Evolutionary conservation across 768 basidiomycete species (phyloP).

Genomic region (Trametes maxima): DNA sequence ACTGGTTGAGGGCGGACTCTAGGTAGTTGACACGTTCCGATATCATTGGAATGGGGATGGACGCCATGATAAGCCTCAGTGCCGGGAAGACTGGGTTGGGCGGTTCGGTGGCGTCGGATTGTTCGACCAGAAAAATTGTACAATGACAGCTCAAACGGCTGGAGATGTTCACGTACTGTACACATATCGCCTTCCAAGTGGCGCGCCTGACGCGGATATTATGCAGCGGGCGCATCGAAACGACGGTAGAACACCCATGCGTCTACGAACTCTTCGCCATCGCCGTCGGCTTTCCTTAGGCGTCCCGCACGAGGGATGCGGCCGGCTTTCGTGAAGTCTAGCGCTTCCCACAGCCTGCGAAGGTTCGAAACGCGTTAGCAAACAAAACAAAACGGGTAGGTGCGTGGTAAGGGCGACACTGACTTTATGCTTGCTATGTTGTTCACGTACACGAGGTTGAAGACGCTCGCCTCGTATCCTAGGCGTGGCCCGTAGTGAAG

Average conservation of each 20-base stretch:
- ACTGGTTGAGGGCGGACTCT: not conserved
- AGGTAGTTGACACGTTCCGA: not conserved
- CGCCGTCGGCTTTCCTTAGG: slow-evolving; percentile 63
- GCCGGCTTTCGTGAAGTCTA: slow-evolving; percentile 81
- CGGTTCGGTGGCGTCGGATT: not conserved
- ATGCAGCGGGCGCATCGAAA: slow-evolving; percentile 42
- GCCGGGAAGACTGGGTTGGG: not conserved
- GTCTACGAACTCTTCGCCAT: slow-evolving; percentile 85
- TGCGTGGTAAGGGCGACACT: slow-evolving; percentile 25
- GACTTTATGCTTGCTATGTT: slow-evolving; percentile 76
- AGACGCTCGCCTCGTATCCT: slow-evolving; percentile 79
- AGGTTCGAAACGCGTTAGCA: not conserved
- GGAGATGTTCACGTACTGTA: not conserved
- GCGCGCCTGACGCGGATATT: not conserved
- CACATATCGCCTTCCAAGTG: not conserved
- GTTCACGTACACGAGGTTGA: slow-evolving; percentile 90
- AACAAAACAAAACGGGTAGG: not conserved
- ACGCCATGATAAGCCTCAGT: not conserved
- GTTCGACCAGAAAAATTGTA: too few relatives aligned
- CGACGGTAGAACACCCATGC: slow-evolving; percentile 84
- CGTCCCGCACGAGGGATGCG: slow-evolving; percentile 77
- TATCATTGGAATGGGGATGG: slow-evolving; percentile 1
- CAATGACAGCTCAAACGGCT: not conserved
- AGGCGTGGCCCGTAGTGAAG: slow-evolving; percentile 78
- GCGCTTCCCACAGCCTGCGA: slow-evolving; percentile 78